Evolutionary conservation across 768 basidiomycete species (phyloP).

Genomic region (Rhizopogon salebrosus): DNA sequence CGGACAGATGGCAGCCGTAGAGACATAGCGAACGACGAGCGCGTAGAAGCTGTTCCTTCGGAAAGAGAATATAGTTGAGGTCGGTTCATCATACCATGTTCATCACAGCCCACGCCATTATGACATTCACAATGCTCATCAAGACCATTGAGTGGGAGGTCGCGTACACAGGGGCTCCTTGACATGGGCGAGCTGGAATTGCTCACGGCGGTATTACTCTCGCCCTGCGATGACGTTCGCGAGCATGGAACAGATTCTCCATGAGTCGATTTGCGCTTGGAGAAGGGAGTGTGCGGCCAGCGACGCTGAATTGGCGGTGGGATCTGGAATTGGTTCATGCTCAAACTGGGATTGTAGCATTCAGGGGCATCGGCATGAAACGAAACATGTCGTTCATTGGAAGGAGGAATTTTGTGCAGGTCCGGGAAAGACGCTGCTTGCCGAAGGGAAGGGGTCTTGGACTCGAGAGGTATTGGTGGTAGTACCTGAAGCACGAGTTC

Average conservation of each 20-base stretch:
- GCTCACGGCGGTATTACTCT: not conserved
- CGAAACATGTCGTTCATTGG: constrained; percentile 10
- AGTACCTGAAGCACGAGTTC: not conserved
- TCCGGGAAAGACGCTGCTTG: constrained; percentile 4
- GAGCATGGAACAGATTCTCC: not conserved
- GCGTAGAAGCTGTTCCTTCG: not conserved
- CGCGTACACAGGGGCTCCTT: constrained; percentile 2
- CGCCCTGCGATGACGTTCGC: not conserved
- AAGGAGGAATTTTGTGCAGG: not conserved
- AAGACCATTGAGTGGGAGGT: not conserved
- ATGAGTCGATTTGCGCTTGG: not conserved
- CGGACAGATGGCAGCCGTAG: constrained; percentile 8
- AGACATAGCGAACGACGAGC: not conserved
- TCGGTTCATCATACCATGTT: not conserved
- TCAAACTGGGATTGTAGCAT: not conserved
- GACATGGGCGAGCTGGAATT: not conserved
- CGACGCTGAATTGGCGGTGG: constrained; percentile 6
- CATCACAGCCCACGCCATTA: constrained; percentile 2
- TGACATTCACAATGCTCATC: constrained; percentile 3
- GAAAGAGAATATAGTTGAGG: not conserved
- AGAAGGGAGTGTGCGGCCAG: constrained; percentile 4
- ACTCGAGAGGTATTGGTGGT: not conserved
- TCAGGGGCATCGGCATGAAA: constrained; percentile 8
- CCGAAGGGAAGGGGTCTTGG: constrained; percentile 3
- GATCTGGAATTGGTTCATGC: not conserved